Evolutionary conservation across 169 alveolate genomes (phyloP).

Genomic region (Cryptosporidium muris): DNA sequence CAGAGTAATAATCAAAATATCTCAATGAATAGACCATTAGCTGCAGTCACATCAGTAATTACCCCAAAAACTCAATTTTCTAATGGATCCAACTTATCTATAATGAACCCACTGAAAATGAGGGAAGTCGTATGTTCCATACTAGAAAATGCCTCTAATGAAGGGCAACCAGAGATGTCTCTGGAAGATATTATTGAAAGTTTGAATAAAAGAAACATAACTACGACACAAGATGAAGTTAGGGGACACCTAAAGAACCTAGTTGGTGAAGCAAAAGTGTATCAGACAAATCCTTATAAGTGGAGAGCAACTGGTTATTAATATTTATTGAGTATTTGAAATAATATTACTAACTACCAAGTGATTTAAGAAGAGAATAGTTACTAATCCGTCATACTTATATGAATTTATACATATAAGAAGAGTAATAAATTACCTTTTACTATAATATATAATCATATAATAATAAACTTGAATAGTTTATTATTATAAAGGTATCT

Average conservation of each 20-base stretch:
- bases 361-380: neutral
- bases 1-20: constrained; percentile 26
- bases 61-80: constrained; percentile 5
- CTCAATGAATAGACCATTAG: constrained; percentile 33
- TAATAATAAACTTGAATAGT: no score
- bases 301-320: constrained; percentile 70
- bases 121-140: constrained; percentile 49
- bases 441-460: no score
- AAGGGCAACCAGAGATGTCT: constrained; percentile 58
- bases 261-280: constrained; percentile 62
- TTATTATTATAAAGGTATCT: no score
- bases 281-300: constrained; percentile 51
- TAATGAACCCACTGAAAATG: constrained; percentile 27
- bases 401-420: no score
- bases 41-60: constrained; percentile 32
- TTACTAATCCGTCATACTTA: neutral
- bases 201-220: constrained; percentile 18
- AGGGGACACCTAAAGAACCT: constrained; percentile 36
- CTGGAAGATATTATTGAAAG: constrained; percentile 31
- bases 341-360: neutral
- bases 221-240: constrained; percentile 31
- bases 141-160: constrained; percentile 52
- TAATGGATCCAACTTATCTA: neutral
- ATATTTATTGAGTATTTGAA: neutral
- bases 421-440: no score